These are phyloP conservation scores for Boletus insuetus DNA, from an alignment of 768 basidiomycete genomes.

Conservation along the genomic window DNA sequence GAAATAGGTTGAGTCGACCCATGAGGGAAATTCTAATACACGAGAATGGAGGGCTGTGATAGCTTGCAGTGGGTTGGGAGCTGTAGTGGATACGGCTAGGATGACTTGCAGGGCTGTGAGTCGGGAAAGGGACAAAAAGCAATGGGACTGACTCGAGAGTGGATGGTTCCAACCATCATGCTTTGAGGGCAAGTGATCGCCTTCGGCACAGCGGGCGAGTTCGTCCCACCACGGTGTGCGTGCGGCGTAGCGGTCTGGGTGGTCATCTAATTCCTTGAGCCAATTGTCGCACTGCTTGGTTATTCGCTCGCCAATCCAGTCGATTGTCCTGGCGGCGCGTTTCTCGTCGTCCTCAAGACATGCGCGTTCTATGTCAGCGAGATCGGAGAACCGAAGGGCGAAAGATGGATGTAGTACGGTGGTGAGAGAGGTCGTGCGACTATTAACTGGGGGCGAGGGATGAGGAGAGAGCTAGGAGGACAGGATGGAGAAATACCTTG, in stretches of 20 bases:
- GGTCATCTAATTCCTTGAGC: slow-evolving; percentile 62
- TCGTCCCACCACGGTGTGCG: slow-evolving; percentile 90
- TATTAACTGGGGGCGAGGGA: slow-evolving; percentile 55
- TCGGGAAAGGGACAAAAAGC: slow-evolving; percentile 7
- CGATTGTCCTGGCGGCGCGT: slow-evolving; percentile 76
- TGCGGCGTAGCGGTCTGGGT: slow-evolving; percentile 37
- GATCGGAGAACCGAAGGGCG: slow-evolving; percentile 73
- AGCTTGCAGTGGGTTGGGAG: slow-evolving; percentile 78
- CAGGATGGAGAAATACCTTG: slow-evolving; percentile 54
- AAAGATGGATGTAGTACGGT: slow-evolving; percentile 74
- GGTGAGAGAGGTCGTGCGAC: slow-evolving; percentile 69
- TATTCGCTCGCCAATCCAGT: slow-evolving; percentile 82
- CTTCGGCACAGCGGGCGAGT: slow-evolving; percentile 70
- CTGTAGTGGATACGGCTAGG: slow-evolving; percentile 76
- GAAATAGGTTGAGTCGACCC: slow-evolving; percentile 74
- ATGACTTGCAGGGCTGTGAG: slow-evolving; percentile 52
- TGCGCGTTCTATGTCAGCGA: slow-evolving; percentile 66
- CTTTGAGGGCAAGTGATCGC: slow-evolving; percentile 69
- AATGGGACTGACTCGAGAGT: slow-evolving; percentile 57
- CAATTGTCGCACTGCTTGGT: slow-evolving; percentile 60
- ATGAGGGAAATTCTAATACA: slow-evolving; percentile 64
- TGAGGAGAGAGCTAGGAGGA: slow-evolving; percentile 1
- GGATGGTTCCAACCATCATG: slow-evolving; percentile 88
- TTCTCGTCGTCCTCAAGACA: slow-evolving; percentile 77
- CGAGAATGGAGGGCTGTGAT: slow-evolving; percentile 73